Conservation (phyloP, 169 alveolate genomes). For the Cryptosporidium sp. region DNA sequence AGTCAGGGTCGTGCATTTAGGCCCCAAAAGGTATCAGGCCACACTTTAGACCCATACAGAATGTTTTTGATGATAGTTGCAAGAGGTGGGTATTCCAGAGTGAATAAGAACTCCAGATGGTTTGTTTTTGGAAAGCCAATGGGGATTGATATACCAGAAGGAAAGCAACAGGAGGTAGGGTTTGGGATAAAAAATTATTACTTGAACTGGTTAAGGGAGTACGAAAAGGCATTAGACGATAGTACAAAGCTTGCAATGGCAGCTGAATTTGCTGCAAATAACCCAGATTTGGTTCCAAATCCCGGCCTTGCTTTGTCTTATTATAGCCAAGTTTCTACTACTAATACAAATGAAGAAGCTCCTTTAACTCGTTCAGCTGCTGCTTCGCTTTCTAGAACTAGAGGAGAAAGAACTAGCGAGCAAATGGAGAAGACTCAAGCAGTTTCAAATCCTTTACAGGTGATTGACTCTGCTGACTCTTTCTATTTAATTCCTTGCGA, state of each 20-base stretch:
- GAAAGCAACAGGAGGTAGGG: constrained; percentile 67
- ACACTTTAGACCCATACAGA: constrained; percentile 47
- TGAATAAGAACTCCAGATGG: constrained; percentile 73
- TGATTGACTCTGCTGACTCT: not conserved
- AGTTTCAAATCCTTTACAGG: not conserved
- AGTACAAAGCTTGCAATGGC: constrained; percentile 60
- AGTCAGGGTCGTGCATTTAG: constrained; percentile 74
- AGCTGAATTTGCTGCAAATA: constrained; percentile 61
- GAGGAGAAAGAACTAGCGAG: not conserved
- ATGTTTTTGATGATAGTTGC: constrained; percentile 64
- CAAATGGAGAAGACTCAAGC: not conserved
- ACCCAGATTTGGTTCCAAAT: constrained; percentile 67
- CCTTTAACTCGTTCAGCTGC: constrained; percentile 74
- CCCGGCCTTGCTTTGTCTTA: constrained; percentile 51
- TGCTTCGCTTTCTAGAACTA: constrained; percentile 56
- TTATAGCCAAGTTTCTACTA: constrained; percentile 14
- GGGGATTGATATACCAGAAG: constrained; percentile 71
- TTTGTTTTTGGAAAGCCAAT: constrained; percentile 71
- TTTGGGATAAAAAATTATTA: constrained; percentile 50
- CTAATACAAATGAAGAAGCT: constrained; percentile 13
- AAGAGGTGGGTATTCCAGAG: constrained; percentile 72
- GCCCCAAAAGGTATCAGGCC: constrained; percentile 69
- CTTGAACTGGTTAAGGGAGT: constrained; percentile 59
- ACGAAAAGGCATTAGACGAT: constrained; percentile 67
- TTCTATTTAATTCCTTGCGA: constrained; percentile 23